These are phyloP conservation scores for Apiotrichum mycotoxinovorans DNA, from an alignment of 1,284 basidiomycete genomes.

Conservation along the genomic window DNA sequence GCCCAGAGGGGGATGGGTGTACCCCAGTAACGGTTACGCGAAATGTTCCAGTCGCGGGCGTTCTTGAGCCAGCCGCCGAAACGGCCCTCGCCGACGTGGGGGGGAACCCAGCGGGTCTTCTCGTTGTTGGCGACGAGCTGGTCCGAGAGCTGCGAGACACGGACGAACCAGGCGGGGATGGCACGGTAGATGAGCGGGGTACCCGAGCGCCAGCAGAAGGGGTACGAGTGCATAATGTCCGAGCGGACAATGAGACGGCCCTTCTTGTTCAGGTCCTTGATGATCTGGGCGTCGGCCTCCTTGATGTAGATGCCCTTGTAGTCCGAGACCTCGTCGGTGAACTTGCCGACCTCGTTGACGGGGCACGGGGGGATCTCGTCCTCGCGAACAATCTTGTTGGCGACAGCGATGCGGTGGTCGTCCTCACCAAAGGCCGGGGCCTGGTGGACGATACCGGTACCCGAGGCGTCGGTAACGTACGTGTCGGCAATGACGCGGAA, in stretches of 20 bases:
- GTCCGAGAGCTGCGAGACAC: constrained; percentile 78
- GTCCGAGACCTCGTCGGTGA: constrained; percentile 85
- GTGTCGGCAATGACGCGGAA: constrained; percentile 87
- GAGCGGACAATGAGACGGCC: constrained; percentile 85
- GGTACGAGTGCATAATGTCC: constrained; percentile 86
- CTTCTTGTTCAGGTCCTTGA: constrained; percentile 83
- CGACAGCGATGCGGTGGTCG: constrained; percentile 89
- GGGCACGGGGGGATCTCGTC: constrained; percentile 97
- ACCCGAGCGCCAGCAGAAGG: constrained; percentile 95
- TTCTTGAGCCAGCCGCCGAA: constrained; percentile 98
- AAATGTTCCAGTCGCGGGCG: constrained; percentile 98
- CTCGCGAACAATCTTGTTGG: constrained; percentile 70
- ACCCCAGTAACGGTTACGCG: constrained; percentile 99
- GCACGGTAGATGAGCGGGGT: constrained; percentile 96
- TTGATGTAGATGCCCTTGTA: constrained; percentile 91
- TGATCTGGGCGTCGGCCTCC: constrained; percentile 90
- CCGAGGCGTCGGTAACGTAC: constrained; percentile 90
- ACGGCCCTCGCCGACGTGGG: constrained; percentile 80
- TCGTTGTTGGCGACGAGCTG: constrained; percentile 87
- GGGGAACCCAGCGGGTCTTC: constrained; percentile 92
- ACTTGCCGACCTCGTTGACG: constrained; percentile 82
- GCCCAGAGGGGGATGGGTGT: constrained; percentile 97
- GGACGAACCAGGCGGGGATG: constrained; percentile 94
- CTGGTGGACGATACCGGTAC: constrained; percentile 98
- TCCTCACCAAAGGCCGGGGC: constrained; percentile 98